These are phyloP conservation scores for Aspergillus coremiiformis DNA, from an alignment of 495 filamentous ascomycete genomes.

Conservation along the genomic window DNA sequence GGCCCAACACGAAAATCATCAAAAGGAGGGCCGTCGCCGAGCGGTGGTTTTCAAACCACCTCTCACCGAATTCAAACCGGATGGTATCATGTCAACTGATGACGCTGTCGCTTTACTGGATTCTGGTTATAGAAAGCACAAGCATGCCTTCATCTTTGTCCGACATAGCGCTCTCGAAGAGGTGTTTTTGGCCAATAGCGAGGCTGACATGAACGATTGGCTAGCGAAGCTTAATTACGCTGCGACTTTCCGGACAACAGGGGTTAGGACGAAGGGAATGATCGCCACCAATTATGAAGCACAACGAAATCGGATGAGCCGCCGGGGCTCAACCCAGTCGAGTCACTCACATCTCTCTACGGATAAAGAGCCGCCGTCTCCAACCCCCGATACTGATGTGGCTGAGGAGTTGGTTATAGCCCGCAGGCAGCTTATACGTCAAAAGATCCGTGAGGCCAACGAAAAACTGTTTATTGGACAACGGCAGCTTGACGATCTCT, in stretches of 20 bases:
- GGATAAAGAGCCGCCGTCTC: slow-evolving; percentile 34
- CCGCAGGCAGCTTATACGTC: slow-evolving; percentile 69
- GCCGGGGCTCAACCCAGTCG: slow-evolving; percentile 51
- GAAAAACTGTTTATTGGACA: slow-evolving; percentile 67
- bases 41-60: slow-evolving; percentile 86
- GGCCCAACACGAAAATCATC: slow-evolving; percentile 73
- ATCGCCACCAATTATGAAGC: slow-evolving; percentile 81
- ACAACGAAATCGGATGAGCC: slow-evolving; percentile 65
- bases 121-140: slow-evolving; percentile 86
- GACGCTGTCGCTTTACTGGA: slow-evolving; percentile 86
- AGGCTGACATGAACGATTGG: slow-evolving; percentile 95
- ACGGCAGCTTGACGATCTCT: slow-evolving; percentile 68
- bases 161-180: slow-evolving; percentile 87
- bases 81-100: slow-evolving; percentile 84
- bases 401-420: slow-evolving; percentile 75
- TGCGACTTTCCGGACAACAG: slow-evolving; percentile 82
- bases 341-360: slow-evolving; percentile 20
- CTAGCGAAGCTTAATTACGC: slow-evolving; percentile 94
- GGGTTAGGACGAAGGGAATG: slow-evolving; percentile 84
- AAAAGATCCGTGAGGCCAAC: slow-evolving; percentile 77
- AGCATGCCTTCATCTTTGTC: slow-evolving; percentile 87
- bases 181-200: slow-evolving; percentile 79
- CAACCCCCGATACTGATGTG: slow-evolving; percentile 70
- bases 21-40: slow-evolving; percentile 44
- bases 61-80: slow-evolving; percentile 83